Base-by-base conservation (phyloP, 148 eudicot genomes). In the Persicaria tinctoria region DNA sequence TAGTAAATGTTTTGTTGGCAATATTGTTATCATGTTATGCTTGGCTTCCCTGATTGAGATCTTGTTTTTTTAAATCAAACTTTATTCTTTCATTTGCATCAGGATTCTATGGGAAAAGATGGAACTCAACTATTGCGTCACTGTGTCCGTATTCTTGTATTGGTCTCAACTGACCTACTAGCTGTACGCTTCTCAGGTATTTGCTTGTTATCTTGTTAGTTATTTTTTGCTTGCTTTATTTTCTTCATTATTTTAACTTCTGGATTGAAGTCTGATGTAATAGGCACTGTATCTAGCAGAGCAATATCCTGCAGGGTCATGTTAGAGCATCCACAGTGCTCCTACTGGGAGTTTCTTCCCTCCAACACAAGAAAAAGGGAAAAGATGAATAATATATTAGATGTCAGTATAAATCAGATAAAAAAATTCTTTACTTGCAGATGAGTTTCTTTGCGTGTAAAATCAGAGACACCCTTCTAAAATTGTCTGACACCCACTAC, bases 21-120 rank as follows among this genome's bases (percentile, higher is more conserved):
- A 48, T 46, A 53, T 71, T 6, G 13, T n/a, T 46, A 3, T 48
- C 32, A 46, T 69, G 16, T 44, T 38, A 46, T 38, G 53, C 27
- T 16, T 70, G 18, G 20, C 53, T 46, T 46, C 51, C 32, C 51
- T 9, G 69, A 63, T 63, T 63, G 10, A 27, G 11, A 20, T 60
- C 41, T 32, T 32, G 2, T 32, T 32, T 32, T 60, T 60, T 23
- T 17, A 13, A 27, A 44, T 66, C 70, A 2, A 18, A 66, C 47
- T 44, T 63, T 46, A 51, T 77, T 51, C 68, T 59, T 38, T 72
- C 60, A 20, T 69, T 63, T 27, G 44, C 76, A 38, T 74, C 89
- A 96, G 99, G 99, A 96, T 83, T 96, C 99, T 66, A 83, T 96
- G 94, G 99, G 99, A 74, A 96, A 96, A 81, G 90, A 96, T 78